Conservation (phyloP, 345 rosid species). For the Sonneratia caseolaris region DNA sequence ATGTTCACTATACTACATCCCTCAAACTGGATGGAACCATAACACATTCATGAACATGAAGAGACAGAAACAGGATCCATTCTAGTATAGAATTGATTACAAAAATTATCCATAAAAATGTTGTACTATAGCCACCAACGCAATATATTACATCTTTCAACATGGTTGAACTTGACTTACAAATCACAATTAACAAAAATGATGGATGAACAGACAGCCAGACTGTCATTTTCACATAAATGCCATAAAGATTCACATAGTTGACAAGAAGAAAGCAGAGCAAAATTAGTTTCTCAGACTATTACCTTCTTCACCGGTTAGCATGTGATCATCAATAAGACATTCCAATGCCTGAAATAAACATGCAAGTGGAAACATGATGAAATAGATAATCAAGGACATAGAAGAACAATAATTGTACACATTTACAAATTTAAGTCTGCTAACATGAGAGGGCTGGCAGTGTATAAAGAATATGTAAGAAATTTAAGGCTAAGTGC, state of each 20-base stretch:
- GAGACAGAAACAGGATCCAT: not conserved
- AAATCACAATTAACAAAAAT: not conserved
- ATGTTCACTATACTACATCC: not conserved
- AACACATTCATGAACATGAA: not conserved
- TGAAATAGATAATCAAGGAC: not conserved
- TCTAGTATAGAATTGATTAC: not conserved
- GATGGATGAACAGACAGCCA: not conserved
- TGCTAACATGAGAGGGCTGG: not conserved
- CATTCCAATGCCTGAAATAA: constrained; percentile 87
- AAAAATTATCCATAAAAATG: not conserved
- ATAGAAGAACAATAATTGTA: not conserved
- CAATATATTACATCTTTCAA: not conserved
- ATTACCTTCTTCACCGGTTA: constrained; percentile 84
- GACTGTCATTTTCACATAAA: not conserved
- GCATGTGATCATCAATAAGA: constrained; percentile 91
- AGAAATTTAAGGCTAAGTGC: no score
- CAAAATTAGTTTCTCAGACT: constrained; percentile 3
- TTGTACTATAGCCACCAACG: not conserved
- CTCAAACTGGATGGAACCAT: not conserved
- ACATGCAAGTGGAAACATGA: not conserved
- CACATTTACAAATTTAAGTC: not conserved
- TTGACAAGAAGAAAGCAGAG: constrained; percentile 5
- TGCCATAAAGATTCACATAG: not conserved
- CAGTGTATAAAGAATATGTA: not conserved
- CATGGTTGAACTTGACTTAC: not conserved